Conservation (phyloP, 140 eudicot genomes). For the Anethum foeniculum region DNA sequence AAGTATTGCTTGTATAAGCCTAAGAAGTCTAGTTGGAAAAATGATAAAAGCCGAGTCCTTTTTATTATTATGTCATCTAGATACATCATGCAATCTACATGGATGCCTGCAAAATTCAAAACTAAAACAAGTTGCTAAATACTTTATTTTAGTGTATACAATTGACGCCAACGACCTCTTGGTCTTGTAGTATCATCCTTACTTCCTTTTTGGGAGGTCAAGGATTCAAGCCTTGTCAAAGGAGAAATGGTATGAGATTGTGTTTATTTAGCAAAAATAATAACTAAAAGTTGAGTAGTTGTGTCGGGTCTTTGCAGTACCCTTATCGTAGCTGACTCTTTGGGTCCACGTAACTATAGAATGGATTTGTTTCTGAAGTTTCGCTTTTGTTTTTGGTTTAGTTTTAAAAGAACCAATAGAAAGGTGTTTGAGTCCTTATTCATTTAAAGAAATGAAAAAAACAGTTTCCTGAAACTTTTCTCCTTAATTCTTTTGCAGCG, state of each 20-base stretch:
- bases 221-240: neutral
- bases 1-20: neutral
- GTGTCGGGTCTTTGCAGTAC: neutral
- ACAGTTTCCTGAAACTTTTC: neutral
- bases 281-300: neutral
- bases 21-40: neutral
- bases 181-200: neutral
- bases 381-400: neutral
- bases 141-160: neutral
- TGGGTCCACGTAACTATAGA: neutral
- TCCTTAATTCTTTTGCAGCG: slow-evolving; percentile 30
- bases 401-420: neutral
- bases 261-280: neutral
- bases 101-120: neutral
- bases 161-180: neutral
- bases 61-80: neutral
- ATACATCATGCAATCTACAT: neutral
- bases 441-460: neutral
- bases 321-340: neutral
- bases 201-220: neutral
- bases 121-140: neutral
- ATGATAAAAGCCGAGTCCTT: neutral
- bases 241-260: neutral
- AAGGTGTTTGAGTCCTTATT: neutral
- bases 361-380: neutral